Conservation (phyloP, 1,284 basidiomycete genomes). For the Ustilago bromivora region DNA sequence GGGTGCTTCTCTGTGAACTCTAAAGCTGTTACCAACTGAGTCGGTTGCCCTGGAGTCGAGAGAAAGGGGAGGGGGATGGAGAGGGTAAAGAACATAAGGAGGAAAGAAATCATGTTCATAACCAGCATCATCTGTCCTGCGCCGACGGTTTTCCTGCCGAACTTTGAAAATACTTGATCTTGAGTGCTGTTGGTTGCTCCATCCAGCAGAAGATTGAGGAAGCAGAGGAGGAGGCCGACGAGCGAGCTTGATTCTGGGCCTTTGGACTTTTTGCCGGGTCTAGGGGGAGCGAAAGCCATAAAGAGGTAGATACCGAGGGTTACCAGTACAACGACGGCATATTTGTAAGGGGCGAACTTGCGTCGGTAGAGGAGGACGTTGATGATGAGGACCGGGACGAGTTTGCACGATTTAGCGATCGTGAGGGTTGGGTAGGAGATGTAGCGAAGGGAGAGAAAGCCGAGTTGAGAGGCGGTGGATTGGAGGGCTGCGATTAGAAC, state of each 20-base stretch:
- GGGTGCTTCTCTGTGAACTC: constrained; percentile 84
- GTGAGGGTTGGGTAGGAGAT: constrained; percentile 99
- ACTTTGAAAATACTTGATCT: constrained; percentile 90
- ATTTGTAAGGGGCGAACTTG: constrained; percentile 69
- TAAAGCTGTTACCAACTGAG: constrained; percentile 44
- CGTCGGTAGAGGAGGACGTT: constrained; percentile 76
- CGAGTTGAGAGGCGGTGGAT: constrained; percentile 91
- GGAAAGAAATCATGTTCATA: constrained; percentile 80
- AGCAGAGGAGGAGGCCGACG: constrained; percentile 76
- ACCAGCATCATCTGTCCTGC: constrained; percentile 99
- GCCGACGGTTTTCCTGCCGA: constrained; percentile 73
- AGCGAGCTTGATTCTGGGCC: constrained; percentile 44
- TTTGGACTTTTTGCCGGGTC: constrained; percentile 71
- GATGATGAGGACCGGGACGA: constrained; percentile 95
- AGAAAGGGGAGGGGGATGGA: constrained; percentile 75
- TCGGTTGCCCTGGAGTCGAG: constrained; percentile 21
- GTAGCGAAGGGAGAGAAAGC: constrained; percentile 91
- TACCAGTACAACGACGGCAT: constrained; percentile 73
- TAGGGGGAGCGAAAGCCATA: constrained; percentile 76
- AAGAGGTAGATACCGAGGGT: constrained; percentile 93
- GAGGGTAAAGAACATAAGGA: constrained; percentile 56
- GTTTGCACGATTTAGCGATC: constrained; percentile 97
- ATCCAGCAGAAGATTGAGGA: constrained; percentile 89
- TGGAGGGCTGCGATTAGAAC: constrained; percentile 78
- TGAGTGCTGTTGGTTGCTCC: constrained; percentile 97